These are phyloP conservation scores for Piromyces finnis DNA, from an alignment of 192 early-diverging fungal genomes.

Conservation along the genomic window DNA sequence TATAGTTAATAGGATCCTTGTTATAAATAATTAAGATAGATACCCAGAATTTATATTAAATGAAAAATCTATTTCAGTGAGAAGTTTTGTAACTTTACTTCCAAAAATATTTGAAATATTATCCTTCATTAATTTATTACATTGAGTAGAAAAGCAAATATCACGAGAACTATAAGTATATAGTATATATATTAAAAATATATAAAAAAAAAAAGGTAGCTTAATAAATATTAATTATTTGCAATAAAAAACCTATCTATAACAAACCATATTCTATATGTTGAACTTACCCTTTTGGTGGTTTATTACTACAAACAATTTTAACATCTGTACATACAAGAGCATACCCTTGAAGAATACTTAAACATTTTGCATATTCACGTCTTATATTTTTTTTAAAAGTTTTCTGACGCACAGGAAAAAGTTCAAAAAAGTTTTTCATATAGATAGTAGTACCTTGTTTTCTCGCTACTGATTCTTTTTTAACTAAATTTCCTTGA, in stretches of 20 bases:
- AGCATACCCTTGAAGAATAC: slow-evolving; percentile 68
- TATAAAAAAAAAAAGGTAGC: too few relatives aligned
- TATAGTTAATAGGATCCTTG: too few relatives aligned
- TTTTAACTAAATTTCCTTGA: slow-evolving; percentile 30
- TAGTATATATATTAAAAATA: too few relatives aligned
- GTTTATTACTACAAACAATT: slow-evolving; percentile 41
- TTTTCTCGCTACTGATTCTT: slow-evolving; percentile 28
- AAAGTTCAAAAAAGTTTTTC: slow-evolving; percentile 50
- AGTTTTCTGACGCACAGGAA: slow-evolving; percentile 76
- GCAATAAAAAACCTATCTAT: too few relatives aligned
- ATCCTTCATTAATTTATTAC: slow-evolving; percentile 31
- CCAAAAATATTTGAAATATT: slow-evolving; percentile 71
- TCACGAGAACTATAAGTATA: slow-evolving; percentile 16
- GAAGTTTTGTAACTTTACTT: slow-evolving; percentile 16
- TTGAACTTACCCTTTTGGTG: slow-evolving; percentile 29
- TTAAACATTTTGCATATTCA: slow-evolving; percentile 61
- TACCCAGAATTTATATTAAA: neutral
- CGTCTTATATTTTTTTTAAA: slow-evolving; percentile 64
- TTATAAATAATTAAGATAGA: too few relatives aligned
- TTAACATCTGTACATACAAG: slow-evolving; percentile 50
- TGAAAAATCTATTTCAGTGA: slow-evolving; percentile 20
- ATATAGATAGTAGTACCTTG: slow-evolving; percentile 67
- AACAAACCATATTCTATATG: too few relatives aligned
- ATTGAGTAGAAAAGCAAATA: slow-evolving; percentile 32
- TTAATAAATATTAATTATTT: too few relatives aligned